Evolutionary conservation across 495 filamentous ascomycete genomes (phyloP).

Genomic region (Xylaria sp.): DNA sequence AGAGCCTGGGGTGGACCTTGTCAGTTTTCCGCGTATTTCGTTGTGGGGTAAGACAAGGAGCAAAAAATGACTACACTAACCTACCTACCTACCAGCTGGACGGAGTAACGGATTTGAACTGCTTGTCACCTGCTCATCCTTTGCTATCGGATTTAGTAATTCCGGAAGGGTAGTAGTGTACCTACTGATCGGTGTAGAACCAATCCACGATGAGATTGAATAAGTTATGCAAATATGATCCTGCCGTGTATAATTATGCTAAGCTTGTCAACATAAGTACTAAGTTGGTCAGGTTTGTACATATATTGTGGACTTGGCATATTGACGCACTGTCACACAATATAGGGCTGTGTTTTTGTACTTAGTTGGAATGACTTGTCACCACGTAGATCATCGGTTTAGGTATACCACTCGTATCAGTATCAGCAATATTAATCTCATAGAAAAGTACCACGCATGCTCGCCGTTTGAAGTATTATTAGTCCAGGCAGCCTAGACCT

Average conservation of each 20-base stretch:
- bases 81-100: too few species aligned
- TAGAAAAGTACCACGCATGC: slow-evolving; percentile 24
- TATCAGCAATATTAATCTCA: slow-evolving; percentile 3
- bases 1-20: neutral
- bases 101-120: neutral
- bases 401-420: neutral
- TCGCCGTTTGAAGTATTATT: slow-evolving; percentile 8
- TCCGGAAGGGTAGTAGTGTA: neutral
- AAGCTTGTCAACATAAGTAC: neutral
- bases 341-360: slow-evolving; percentile 18
- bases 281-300: neutral
- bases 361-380: neutral
- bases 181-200: slow-evolving; percentile 12
- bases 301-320: neutral
- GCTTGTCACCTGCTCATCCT: neutral
- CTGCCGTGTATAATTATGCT: slow-evolving; percentile 1
- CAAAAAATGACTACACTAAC: neutral
- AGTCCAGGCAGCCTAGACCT: neutral
- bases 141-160: slow-evolving; percentile 7
- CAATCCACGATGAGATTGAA: neutral
- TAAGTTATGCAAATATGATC: slow-evolving; percentile 12
- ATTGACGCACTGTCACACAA: slow-evolving; percentile 13
- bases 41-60: slow-evolving; percentile 3
- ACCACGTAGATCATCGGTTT: neutral
- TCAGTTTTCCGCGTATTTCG: neutral